phyloP scores from a whole-genome alignment of 2,329 filamentous ascomycete species.

The Fusarium sp. region DNA sequence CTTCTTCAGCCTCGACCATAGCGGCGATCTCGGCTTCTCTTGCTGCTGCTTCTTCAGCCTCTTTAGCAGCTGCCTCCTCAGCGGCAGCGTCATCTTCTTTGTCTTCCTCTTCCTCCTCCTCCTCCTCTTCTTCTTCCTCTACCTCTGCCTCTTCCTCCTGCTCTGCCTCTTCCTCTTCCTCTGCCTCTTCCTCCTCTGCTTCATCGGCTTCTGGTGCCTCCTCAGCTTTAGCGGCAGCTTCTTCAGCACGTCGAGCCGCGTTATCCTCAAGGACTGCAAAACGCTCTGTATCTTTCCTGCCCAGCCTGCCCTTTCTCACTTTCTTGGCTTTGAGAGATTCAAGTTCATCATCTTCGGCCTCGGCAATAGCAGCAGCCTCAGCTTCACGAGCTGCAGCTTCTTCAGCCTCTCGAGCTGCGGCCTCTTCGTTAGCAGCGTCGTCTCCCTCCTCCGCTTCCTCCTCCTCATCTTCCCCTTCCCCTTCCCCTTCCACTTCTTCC shows the following conservation, averaged over 20 bases:
- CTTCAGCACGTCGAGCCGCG: constrained; percentile 30
- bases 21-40: constrained; percentile 50
- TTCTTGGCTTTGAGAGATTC: constrained; percentile 40
- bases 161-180: constrained; percentile 14
- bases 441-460: neutral
- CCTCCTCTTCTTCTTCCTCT: constrained; percentile 18
- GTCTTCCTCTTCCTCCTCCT: neutral
- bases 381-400: constrained; percentile 46
- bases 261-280: constrained; percentile 39
- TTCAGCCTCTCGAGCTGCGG: constrained; percentile 30
- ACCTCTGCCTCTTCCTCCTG: constrained; percentile 13
- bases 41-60: constrained; percentile 56
- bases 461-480: neutral
- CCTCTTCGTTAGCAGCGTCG: constrained; percentile 22
- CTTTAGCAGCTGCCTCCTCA: constrained; percentile 46
- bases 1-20: too few species aligned
- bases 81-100: constrained; percentile 1
- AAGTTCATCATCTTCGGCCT: constrained; percentile 36
- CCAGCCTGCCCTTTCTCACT: constrained; percentile 40
- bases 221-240: constrained; percentile 41
- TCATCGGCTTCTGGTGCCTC: constrained; percentile 18
- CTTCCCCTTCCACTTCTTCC: constrained; percentile 13
- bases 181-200: constrained; percentile 9
- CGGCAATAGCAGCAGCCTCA: constrained; percentile 34
- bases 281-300: constrained; percentile 45